These are phyloP conservation scores for Hevea brasiliensis DNA, from an alignment of 345 rosid genomes.

Conservation along the genomic window DNA sequence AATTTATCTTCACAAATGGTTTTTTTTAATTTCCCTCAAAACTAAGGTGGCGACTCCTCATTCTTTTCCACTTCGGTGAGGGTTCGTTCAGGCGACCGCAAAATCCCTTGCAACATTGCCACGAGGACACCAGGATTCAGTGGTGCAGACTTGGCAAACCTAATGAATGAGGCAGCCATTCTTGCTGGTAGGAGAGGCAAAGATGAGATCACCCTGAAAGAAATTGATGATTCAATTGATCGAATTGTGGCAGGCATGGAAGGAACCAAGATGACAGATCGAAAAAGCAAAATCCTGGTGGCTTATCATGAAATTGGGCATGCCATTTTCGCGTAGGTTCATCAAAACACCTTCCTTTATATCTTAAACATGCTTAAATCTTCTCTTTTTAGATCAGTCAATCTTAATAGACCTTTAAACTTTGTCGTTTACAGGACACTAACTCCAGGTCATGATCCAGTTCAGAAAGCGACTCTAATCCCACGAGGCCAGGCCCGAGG, in stretches of 20 bases:
- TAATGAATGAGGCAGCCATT: constrained; percentile 81
- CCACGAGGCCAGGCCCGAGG: constrained; percentile 87
- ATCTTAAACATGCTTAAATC: not conserved
- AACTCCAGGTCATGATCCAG: constrained; percentile 69
- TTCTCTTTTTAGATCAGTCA: not conserved
- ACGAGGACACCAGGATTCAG: constrained; percentile 83
- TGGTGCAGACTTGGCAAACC: constrained; percentile 79
- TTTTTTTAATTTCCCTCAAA: too few species aligned
- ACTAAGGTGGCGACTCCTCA: too few species aligned
- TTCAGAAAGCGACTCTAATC: constrained; percentile 65
- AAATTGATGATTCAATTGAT: constrained; percentile 71
- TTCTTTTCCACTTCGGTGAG: too few species aligned
- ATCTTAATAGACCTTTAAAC: not conserved
- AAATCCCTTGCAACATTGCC: too few species aligned
- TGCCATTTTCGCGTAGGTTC: constrained; percentile 59
- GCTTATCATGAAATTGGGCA: constrained; percentile 84
- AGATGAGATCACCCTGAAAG: constrained; percentile 47
- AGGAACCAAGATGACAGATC: constrained; percentile 69
- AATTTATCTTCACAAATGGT: too few species aligned
- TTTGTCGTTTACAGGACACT: constrained; percentile 39
- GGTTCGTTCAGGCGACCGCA: too few species aligned
- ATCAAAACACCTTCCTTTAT: not conserved
- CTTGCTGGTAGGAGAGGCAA: constrained; percentile 75
- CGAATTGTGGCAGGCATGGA: constrained; percentile 76
- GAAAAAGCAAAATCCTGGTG: constrained; percentile 64